Conservation (phyloP, 805 yeast species). For the Sporopachydermia lactativora region DNA sequence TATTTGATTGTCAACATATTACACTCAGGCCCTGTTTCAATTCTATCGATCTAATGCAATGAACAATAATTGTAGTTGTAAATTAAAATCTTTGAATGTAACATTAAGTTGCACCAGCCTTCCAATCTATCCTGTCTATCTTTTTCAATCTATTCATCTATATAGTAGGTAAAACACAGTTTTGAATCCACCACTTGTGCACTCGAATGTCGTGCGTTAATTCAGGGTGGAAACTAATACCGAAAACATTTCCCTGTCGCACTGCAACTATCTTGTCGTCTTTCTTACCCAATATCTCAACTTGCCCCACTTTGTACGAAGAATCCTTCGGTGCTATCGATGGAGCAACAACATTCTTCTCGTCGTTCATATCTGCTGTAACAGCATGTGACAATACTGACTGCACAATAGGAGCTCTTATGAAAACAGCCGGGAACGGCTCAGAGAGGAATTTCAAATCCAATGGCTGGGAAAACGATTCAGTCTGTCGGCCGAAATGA, state of each 20-base stretch:
- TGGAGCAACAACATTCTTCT: conserved; percentile 7
- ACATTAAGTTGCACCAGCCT: too few species aligned
- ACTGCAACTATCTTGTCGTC: conserved; percentile 50
- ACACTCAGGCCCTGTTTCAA: not conserved
- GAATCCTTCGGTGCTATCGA: not conserved
- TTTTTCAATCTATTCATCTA: too few species aligned
- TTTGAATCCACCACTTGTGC: conserved; percentile 57
- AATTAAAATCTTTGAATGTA: too few species aligned
- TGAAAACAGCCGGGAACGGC: conserved; percentile 36
- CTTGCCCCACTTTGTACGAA: conserved; percentile 10
- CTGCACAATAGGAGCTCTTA: conserved; percentile 63
- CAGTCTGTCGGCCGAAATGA: conserved; percentile 68
- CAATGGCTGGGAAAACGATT: conserved; percentile 39
- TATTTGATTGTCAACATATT: not conserved
- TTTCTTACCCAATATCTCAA: conserved; percentile 29
- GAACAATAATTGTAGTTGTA: too few species aligned
- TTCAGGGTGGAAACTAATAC: conserved; percentile 77
- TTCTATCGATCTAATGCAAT: too few species aligned
- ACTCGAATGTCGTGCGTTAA: conserved; percentile 41
- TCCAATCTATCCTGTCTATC: too few species aligned
- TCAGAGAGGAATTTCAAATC: conserved; percentile 21
- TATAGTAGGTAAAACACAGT: conserved; percentile 28
- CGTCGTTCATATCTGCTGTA: conserved; percentile 1
- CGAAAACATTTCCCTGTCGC: conserved; percentile 48
- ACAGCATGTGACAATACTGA: conserved; percentile 4